A percentile compares a stretch with the other conserved stretches of the same genome.
phyloP scores from a whole-genome alignment of 2,329 filamentous ascomycete genomes.

The Colletotrichum scovillei region DNA sequence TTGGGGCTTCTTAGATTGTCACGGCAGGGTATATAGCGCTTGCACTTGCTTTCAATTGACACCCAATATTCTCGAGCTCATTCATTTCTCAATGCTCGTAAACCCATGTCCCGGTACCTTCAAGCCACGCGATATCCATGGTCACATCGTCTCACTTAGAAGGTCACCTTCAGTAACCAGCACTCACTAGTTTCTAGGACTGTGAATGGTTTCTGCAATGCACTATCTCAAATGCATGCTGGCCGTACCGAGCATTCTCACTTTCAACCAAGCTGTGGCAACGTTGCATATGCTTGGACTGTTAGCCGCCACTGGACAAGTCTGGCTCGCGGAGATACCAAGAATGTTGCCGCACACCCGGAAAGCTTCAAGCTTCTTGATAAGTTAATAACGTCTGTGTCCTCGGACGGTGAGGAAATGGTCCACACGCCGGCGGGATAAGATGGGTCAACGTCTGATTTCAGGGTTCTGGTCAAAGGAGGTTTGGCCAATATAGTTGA shows the following conservation, averaged over 20 bases:
- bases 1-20: not conserved
- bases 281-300: not conserved
- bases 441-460: not conserved
- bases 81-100: not conserved
- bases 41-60: no score
- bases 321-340: not conserved
- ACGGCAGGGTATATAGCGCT: not conserved
- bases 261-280: not conserved
- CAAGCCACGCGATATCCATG: not conserved
- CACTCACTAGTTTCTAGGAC: no score
- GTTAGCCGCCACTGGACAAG: no score
- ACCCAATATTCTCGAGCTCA: not conserved
- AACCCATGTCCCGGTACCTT: no score
- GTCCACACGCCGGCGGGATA: not conserved
- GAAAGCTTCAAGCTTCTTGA: not conserved
- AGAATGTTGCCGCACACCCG: not conserved
- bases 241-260: not conserved
- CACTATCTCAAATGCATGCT: no score
- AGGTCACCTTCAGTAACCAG: not conserved
- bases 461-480: not conserved
- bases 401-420: not conserved
- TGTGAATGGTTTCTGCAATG: no score
- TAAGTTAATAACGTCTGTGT: not conserved
- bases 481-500: not conserved
- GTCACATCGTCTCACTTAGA: not conserved